Conservation (phyloP, 352 stramenopile genomes). For the Globisporangium recalcitrans region DNA sequence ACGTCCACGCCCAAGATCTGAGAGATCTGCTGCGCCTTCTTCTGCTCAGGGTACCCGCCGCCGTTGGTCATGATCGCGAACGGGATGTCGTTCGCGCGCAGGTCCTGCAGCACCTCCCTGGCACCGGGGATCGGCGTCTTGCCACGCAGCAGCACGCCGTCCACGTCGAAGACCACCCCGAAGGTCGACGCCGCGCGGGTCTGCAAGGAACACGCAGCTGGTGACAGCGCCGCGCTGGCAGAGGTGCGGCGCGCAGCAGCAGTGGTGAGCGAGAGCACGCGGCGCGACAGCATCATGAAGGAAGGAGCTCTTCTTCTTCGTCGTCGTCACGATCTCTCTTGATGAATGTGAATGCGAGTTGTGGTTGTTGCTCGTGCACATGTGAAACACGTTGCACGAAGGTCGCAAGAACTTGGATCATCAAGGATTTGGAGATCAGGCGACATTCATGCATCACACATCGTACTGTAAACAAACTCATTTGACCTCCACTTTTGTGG, state of each 20-base stretch:
- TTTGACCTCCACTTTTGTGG: too few relatives aligned
- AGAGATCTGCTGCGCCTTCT: constrained; percentile 68
- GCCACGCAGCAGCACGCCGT: constrained; percentile 73
- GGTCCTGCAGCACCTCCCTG: constrained; percentile 58
- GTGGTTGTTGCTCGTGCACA: too few relatives aligned
- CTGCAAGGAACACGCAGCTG: background rate
- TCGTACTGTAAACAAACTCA: too few relatives aligned
- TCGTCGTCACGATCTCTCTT: background rate
- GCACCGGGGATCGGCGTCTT: constrained; percentile 70
- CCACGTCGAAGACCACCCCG: constrained; percentile 80
- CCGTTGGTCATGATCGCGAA: constrained; percentile 87
- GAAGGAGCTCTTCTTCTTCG: background rate
- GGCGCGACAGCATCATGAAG: background rate
- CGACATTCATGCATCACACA: background rate
- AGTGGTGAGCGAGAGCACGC: background rate
- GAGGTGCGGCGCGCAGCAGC: background rate
- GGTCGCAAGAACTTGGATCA: background rate
- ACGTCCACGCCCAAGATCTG: constrained; percentile 61
- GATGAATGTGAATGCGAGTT: background rate
- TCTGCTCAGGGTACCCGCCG: constrained; percentile 72
- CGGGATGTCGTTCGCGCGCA: constrained; percentile 52
- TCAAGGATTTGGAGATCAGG: background rate
- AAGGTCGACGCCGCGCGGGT: constrained; percentile 38
- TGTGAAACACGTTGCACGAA: background rate
- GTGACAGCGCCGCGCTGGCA: background rate